A percentile compares a stretch with the other conserved stretches of the same genome.
Conservation (phyloP, 805 yeast species). For the Candida cerambycidarum region DNA sequence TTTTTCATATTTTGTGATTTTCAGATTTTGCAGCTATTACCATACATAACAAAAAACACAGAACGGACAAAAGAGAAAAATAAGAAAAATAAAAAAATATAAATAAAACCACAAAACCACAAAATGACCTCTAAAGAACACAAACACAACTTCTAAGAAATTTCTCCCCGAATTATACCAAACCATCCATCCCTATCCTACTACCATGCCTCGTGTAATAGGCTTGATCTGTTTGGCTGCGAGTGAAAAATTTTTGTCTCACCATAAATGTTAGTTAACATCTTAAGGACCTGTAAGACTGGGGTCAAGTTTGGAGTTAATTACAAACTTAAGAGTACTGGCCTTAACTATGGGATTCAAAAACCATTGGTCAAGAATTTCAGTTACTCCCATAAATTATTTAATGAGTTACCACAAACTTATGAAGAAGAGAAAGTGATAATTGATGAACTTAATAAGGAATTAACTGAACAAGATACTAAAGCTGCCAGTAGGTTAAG, state of each 20-base stretch:
- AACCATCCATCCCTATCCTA: no score
- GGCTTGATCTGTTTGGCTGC: no score
- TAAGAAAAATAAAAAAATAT: no score
- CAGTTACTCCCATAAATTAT: slow-evolving; percentile 4
- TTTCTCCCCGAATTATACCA: no score
- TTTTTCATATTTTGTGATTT: neutral
- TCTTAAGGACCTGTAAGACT: neutral
- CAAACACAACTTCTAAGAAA: no score
- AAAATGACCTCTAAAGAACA: no score
- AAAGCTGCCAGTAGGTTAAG: slow-evolving; percentile 61
- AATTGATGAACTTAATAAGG: slow-evolving; percentile 55
- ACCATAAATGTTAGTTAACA: neutral
- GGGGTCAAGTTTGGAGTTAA: neutral
- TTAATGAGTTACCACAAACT: slow-evolving; percentile 32
- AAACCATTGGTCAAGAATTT: neutral
- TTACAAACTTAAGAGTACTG: neutral
- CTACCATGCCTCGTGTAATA: no score
- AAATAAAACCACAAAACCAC: no score
- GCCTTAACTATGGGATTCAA: neutral
- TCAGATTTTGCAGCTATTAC: neutral
- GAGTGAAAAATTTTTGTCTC: neutral
- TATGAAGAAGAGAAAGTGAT: slow-evolving; percentile 75
- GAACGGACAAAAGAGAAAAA: no score
- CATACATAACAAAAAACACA: no score
- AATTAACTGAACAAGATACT: slow-evolving; percentile 52